Evolutionary conservation across 306 rosid species (phyloP), one percentile per base, ranked within the genome.

Genomic region (Neltuma alba): DNA sequence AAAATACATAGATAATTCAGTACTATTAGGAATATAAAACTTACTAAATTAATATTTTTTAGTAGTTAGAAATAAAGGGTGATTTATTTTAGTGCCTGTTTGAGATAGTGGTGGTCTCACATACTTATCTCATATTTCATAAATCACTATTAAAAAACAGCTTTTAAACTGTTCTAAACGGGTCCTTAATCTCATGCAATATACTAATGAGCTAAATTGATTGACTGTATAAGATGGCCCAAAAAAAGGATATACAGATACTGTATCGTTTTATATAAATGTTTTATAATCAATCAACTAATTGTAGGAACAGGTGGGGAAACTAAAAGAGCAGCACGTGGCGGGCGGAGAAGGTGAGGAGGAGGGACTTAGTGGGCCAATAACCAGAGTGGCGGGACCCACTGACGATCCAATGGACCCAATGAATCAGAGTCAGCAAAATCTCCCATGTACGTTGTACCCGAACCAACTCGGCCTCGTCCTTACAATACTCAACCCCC

Each of bases 331-430:
- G 16, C 0, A 0, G 41, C 76, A 70, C 81, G 77, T 84, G 87
- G 81, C 84, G 5, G 5, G 6, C 25, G 21, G 0, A n/a, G 28
- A 83, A 76, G 20, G 81, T 33, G 48, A 1, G 1, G 25, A 38
- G 16, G 41, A 66, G 65, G 48, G 3, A 6, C 65, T 55, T 79
- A 65, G 82, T 86, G 84, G 84, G 86, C 61, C 76, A 55, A 7
- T 9, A 14, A 71, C 54, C 15, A 0, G 14, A 83, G 86, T 86
- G 89, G 89, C 0, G 85, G 89, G 89, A 33, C 65, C 89, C 74
- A 80, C 23, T 1, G 6, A 0, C 9, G 81, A 86, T 83, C 27
- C 30, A 58, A 40, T 60, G 81, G 79, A 36, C 81, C 78, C 76
- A 1, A 0, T 7, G 75, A 86, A 86, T 80, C 79, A 21, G 30